These are phyloP conservation scores for Tilletia indica DNA, from an alignment of 1,284 basidiomycete genomes.

Conservation along the genomic window DNA sequence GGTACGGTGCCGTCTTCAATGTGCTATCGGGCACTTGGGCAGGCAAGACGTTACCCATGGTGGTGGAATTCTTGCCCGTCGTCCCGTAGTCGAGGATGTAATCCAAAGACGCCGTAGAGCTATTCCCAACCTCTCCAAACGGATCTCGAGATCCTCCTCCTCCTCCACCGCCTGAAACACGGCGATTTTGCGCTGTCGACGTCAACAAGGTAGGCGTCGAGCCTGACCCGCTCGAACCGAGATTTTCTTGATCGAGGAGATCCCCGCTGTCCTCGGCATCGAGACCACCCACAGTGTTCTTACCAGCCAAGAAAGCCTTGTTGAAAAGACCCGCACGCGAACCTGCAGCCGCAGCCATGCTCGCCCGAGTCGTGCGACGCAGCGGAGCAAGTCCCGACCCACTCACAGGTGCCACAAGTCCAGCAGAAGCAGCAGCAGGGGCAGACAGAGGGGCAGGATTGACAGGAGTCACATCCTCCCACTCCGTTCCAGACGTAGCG, in stretches of 20 bases:
- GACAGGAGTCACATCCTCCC: conserved; percentile 6
- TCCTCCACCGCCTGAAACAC: neutral
- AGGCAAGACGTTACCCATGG: neutral
- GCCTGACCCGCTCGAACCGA: neutral
- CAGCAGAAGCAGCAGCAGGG: neutral
- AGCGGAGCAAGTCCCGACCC: neutral
- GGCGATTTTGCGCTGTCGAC: neutral
- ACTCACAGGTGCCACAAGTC: too few species aligned
- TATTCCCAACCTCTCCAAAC: neutral
- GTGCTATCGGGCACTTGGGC: neutral
- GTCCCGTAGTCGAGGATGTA: neutral
- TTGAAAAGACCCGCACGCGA: neutral
- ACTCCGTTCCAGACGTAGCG: neutral
- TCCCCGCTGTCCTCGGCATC: neutral
- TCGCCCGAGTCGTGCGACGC: neutral
- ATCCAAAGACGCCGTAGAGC: neutral
- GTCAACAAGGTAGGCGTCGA: neutral
- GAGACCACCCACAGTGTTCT: neutral
- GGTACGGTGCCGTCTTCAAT: neutral
- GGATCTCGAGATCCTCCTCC: neutral
- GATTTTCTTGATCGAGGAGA: neutral
- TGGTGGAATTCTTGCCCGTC: neutral
- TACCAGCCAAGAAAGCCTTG: neutral
- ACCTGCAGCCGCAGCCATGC: neutral
- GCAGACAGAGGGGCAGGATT: neutral